phyloP scores from a whole-genome alignment of 805 yeast species.

The Ogataea henricii region DNA sequence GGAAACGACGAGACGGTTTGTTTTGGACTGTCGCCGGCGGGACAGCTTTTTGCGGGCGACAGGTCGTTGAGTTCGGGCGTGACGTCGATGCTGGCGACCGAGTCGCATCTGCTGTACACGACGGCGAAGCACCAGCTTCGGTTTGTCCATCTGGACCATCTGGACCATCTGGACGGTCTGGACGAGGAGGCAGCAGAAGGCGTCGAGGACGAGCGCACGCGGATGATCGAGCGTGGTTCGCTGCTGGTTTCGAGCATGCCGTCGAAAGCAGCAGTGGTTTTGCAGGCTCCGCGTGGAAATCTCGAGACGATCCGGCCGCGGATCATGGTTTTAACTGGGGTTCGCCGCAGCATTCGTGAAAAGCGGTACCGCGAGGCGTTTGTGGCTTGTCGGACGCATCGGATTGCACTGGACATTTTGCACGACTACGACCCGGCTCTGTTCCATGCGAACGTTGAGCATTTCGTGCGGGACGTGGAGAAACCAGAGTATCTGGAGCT shows the following conservation, averaged over 20 bases:
- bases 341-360: constrained; percentile 64
- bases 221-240: constrained; percentile 92
- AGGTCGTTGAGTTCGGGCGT: constrained; percentile 67
- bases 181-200: constrained; percentile 11
- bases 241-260: constrained; percentile 81
- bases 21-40: constrained; percentile 76
- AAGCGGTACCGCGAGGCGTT: constrained; percentile 73
- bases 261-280: constrained; percentile 73
- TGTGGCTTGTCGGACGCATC: constrained; percentile 79
- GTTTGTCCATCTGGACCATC: constrained; percentile 63
- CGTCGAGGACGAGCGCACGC: constrained; percentile 71
- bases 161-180: constrained; percentile 49
- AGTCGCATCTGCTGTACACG: constrained; percentile 73
- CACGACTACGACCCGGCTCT: constrained; percentile 82
- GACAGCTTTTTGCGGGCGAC: constrained; percentile 69
- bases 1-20: constrained; percentile 34
- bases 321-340: constrained; percentile 84
- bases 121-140: constrained; percentile 85
- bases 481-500: constrained; percentile 79
- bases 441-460: constrained; percentile 63
- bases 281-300: constrained; percentile 96
- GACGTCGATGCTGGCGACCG: constrained; percentile 77
- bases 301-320: constrained; percentile 92
- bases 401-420: constrained; percentile 86
- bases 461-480: constrained; percentile 69